phyloP scores from a whole-genome alignment of 2,329 filamentous ascomycete genomes.

The Dichotomopilus funicola region DNA sequence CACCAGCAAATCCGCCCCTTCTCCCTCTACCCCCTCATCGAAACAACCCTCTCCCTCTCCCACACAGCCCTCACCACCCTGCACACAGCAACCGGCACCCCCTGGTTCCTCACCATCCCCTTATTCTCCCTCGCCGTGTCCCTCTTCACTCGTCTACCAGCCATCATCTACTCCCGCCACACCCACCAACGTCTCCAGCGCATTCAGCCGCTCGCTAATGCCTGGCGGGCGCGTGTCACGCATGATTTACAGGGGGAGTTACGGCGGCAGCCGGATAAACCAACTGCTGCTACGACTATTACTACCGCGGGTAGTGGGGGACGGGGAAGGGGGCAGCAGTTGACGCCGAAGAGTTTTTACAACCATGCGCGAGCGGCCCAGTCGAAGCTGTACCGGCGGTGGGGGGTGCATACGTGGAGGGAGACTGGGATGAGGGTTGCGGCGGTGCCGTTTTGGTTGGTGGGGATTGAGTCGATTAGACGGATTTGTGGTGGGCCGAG shows the following conservation, averaged over 20 bases:
- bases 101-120: slow-evolving; percentile 51
- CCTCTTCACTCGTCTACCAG: slow-evolving; percentile 41
- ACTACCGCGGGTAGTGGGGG: too few relatives aligned
- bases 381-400: slow-evolving; percentile 21
- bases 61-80: slow-evolving; percentile 38
- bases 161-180: slow-evolving; percentile 34
- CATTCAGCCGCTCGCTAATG: slow-evolving; percentile 29
- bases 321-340: too few relatives aligned
- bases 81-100: slow-evolving; percentile 38
- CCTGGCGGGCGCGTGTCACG: slow-evolving; percentile 27
- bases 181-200: slow-evolving; percentile 27
- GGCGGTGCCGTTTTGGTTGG: slow-evolving; percentile 43
- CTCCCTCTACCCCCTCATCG: slow-evolving; percentile 30
- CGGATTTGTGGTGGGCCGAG: slow-evolving; percentile 38
- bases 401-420: slow-evolving; percentile 44
- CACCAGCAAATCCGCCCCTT: slow-evolving; percentile 20
- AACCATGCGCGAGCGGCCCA: neutral
- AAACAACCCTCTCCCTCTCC: slow-evolving; percentile 31
- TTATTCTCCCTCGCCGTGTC: slow-evolving; percentile 43
- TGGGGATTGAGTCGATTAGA: slow-evolving; percentile 45
- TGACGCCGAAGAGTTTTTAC: too few relatives aligned
- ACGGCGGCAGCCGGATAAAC: too few relatives aligned
- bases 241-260: neutral
- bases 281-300: too few relatives aligned
- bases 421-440: slow-evolving; percentile 31